Percentiles rank a stretch among this genome's conserved stretches.
Evolutionary conservation across 805 yeast genomes (phyloP).

Genomic region (Scheffersomyces stipitis): DNA sequence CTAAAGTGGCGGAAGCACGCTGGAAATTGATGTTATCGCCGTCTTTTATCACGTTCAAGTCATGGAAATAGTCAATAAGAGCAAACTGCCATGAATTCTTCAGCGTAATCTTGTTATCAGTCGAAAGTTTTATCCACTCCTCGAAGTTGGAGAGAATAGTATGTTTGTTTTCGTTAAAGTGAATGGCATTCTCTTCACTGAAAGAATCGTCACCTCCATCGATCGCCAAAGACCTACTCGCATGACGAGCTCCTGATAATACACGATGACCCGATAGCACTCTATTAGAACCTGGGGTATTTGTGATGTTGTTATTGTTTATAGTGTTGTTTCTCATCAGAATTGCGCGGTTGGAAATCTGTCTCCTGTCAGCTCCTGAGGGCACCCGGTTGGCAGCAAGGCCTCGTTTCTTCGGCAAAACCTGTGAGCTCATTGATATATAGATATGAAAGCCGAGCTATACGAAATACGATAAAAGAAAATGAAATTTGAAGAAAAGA

Average conservation of each 20-base stretch:
- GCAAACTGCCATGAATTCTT: slow-evolving; percentile 90
- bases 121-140: slow-evolving; percentile 50
- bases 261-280: slow-evolving; percentile 4
- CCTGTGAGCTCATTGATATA: slow-evolving; percentile 3
- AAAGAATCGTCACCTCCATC: slow-evolving; percentile 11
- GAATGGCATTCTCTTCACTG: slow-evolving; percentile 36
- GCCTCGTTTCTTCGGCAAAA: slow-evolving; percentile 12
- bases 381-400: slow-evolving; percentile 4
- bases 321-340: too few relatives aligned
- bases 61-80: slow-evolving; percentile 88
- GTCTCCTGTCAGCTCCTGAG: slow-evolving; percentile 6
- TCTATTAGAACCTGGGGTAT: background rate
- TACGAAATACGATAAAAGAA: too few relatives aligned
- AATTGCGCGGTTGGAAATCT: slow-evolving; percentile 10
- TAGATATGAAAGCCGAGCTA: too few relatives aligned
- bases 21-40: slow-evolving; percentile 52
- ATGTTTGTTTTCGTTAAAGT: slow-evolving; percentile 41
- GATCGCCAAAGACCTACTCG: slow-evolving; percentile 5
- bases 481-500: too few relatives aligned
- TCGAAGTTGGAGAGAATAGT: slow-evolving; percentile 46
- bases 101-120: slow-evolving; percentile 66
- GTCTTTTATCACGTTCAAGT: slow-evolving; percentile 69
- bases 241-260: slow-evolving; percentile 4
- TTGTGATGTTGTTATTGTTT: too few relatives aligned
- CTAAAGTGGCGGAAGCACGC: slow-evolving; percentile 34